A percentile compares a stretch with the other conserved stretches of the same genome.
Conservation (phyloP, 1,284 basidiomycete species). For the Laetiporus sulphureus region DNA sequence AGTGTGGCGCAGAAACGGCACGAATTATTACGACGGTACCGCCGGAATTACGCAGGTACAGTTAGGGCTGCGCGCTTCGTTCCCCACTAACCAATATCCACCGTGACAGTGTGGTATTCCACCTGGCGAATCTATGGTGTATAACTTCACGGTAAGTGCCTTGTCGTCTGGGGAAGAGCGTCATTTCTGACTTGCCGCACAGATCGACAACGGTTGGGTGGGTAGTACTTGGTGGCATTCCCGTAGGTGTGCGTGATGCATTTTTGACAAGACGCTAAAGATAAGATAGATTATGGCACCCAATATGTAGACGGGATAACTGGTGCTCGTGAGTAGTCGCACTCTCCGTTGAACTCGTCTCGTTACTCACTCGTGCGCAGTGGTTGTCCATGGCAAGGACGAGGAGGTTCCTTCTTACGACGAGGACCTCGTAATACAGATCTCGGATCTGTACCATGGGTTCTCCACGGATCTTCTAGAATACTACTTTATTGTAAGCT, state of each 20-base stretch:
- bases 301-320: constrained; percentile 41
- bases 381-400: constrained; percentile 20
- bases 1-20: constrained; percentile 14
- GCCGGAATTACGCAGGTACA: constrained; percentile 31
- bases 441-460: constrained; percentile 33
- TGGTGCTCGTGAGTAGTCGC: constrained; percentile 26
- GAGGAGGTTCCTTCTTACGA: constrained; percentile 27
- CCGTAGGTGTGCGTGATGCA: constrained; percentile 9
- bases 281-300: constrained; percentile 19
- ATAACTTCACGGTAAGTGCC: constrained; percentile 29
- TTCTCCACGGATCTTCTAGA: constrained; percentile 23
- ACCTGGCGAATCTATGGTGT: constrained; percentile 37
- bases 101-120: constrained; percentile 41
- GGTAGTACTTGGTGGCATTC: constrained; percentile 20
- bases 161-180: background rate
- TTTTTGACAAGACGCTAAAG: background rate
- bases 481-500: constrained; percentile 25
- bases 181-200: too few species aligned
- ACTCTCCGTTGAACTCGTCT: background rate
- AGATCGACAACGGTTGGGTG: constrained; percentile 13
- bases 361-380: constrained; percentile 10
- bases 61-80: background rate
- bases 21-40: constrained; percentile 39
- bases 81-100: background rate
- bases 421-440: constrained; percentile 28